A percentile compares a stretch with the other conserved stretches of the same genome.
Evolutionary conservation across 352 stramenopile genomes (phyloP).

Genomic region (Pythium folliculosum): DNA sequence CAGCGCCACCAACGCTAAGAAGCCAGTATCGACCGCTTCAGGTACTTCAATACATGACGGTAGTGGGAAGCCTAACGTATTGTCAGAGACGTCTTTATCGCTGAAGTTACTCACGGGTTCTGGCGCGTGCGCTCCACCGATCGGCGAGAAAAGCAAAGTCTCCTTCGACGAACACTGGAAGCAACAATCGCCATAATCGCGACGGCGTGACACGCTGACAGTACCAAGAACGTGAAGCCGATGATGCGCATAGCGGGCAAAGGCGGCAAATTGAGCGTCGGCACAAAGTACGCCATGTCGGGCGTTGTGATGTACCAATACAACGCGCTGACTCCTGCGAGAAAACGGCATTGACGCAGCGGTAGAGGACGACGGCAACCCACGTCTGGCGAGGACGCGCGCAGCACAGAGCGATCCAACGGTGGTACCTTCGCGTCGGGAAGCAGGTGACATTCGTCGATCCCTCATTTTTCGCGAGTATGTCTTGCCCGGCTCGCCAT

Average conservation of each 20-base stretch:
- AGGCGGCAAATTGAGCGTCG: conserved; percentile 2
- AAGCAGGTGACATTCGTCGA: too few species aligned
- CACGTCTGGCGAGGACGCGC: neutral
- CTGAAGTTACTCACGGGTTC: too few species aligned
- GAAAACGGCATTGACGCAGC: conserved; percentile 5
- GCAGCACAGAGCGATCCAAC: neutral
- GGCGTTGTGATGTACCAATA: conserved; percentile 26
- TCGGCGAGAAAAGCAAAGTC: neutral
- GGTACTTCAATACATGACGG: neutral
- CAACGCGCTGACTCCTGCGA: neutral
- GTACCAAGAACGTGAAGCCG: neutral
- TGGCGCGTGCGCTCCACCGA: too few species aligned
- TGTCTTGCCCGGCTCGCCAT: too few species aligned
- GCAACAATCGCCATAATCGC: neutral
- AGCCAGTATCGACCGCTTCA: neutral
- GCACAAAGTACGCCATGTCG: conserved; percentile 9
- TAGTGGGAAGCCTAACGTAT: too few species aligned
- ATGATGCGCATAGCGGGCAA: neutral
- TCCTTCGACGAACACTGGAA: neutral
- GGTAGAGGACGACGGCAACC: neutral
- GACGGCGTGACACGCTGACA: conserved; percentile 1
- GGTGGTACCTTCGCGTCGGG: too few species aligned
- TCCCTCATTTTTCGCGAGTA: conserved; percentile 6
- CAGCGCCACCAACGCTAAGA: neutral
- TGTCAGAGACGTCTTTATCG: too few species aligned